Base-by-base conservation (phyloP, 2,329 filamentous ascomycete genomes). In the Drechslerella coelobrocha region DNA sequence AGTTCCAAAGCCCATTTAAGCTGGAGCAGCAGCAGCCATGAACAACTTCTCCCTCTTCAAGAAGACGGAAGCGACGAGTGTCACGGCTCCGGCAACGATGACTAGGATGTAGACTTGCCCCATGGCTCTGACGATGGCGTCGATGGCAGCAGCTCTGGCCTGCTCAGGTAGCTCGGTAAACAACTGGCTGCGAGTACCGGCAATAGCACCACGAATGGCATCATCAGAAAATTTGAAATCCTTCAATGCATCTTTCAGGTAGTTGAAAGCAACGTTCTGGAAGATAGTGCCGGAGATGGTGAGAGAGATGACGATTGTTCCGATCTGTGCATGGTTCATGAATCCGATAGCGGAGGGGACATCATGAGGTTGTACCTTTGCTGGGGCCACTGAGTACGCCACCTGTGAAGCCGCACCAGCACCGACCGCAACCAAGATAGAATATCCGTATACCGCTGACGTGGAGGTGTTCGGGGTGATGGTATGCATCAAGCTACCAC, bases 371-470 rank as follows among this genome's bases (percentile, higher is more conserved):
- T 74, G 68, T 2, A 80, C 79, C 14, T 77, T 76, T 1, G 77
- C 78, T 65, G 79, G 79, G 0, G 77, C 79, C 23, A 81, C 77
- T 2, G 78, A 77, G 73, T 79, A 81, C 17, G 75, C 75, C 0
- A 78, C 76, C 68, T 81, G 79, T 2, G 78, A 74, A 43, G 74
- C 79, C 0, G 76, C 63, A 19, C 81, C 81, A 1, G 76, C 75
- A 0, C 82, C 81, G 6, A 80, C 72, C 0, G 79, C 82, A 0
- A 82, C 63, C 2, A 84, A 68, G 10, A 81, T 75, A 1, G 73
- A 75, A 65, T 77, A 79, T 1, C 79, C 79, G 53, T 79, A 80
- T 1, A 79, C 76, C 2, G 73, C 60, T 4, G 75, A 71, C 0
- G 74, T 73, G 1, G 71, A 72, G 1, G 78, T 78, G 27, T 54